These are phyloP conservation scores for Calonectria honghensis DNA, from an alignment of 2,329 filamentous ascomycete genomes.

Conservation along the genomic window DNA sequence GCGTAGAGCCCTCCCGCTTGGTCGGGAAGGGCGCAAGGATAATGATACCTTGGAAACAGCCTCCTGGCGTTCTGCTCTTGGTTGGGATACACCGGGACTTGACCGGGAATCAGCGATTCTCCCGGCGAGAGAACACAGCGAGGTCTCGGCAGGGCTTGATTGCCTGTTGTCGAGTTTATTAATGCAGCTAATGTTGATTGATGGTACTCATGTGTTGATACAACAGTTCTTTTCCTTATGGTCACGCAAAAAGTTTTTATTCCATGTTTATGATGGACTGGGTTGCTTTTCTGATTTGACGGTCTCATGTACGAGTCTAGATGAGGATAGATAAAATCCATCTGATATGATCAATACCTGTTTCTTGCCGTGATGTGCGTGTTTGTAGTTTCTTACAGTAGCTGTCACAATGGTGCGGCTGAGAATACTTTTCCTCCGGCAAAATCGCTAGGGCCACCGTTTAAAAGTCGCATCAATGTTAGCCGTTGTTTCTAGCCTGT, in stretches of 20 bases:
- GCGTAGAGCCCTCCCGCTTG: slow-evolving; percentile 43
- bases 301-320: slow-evolving; percentile 48
- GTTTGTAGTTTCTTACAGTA: neutral
- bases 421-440: neutral
- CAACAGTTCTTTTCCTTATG: slow-evolving; percentile 34
- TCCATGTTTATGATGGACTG: slow-evolving; percentile 46
- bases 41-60: slow-evolving; percentile 49
- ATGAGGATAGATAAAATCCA: slow-evolving; percentile 53
- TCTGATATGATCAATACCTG: slow-evolving; percentile 26
- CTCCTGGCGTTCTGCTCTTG: slow-evolving; percentile 47
- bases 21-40: slow-evolving; percentile 40
- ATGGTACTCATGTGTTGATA: slow-evolving; percentile 46
- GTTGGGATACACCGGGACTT: slow-evolving; percentile 46
- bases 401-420: neutral
- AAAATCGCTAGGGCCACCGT: neutral
- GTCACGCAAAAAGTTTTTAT: slow-evolving; percentile 43
- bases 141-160: slow-evolving; percentile 45
- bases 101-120: slow-evolving; percentile 47
- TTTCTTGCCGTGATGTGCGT: neutral
- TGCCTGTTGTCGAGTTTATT: slow-evolving; percentile 43
- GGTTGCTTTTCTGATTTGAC: slow-evolving; percentile 41
- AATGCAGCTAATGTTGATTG: slow-evolving; percentile 53
- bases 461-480: neutral
- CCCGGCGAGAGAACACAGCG: slow-evolving; percentile 16
- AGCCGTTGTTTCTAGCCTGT: neutral